Conservation (phyloP, 176 grass and related monocot species). For the Chrysopogon serrulatus region DNA sequence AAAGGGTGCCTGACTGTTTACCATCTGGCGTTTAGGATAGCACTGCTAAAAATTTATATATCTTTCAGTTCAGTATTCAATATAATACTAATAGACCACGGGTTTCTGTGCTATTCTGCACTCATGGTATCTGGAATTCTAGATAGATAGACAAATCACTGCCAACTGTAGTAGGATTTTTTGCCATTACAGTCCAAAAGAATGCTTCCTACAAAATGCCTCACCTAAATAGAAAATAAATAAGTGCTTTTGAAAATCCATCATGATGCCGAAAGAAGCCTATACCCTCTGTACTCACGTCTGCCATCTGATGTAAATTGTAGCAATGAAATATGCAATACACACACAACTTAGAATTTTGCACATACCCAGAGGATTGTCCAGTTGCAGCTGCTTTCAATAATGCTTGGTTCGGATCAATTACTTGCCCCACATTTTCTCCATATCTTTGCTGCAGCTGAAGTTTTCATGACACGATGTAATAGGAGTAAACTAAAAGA, state of each 20-base stretch:
- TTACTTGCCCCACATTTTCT: constrained; percentile 77
- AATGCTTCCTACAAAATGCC: background rate
- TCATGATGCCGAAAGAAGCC: background rate
- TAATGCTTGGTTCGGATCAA: constrained; percentile 77
- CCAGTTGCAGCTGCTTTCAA: constrained; percentile 83
- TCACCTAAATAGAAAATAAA: background rate
- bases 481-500: constrained; percentile 7
- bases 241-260: background rate
- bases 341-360: background rate
- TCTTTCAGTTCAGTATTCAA: background rate
- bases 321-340: constrained; percentile 12
- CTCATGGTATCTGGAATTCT: background rate
- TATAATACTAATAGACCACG: background rate
- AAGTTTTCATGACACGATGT: constrained; percentile 17
- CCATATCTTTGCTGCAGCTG: constrained; percentile 71
- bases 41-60: background rate
- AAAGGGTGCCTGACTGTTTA: background rate
- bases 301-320: background rate
- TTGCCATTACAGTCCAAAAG: background rate
- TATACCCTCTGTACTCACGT: constrained; percentile 1
- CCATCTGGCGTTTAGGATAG: background rate
- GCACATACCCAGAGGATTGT: constrained; percentile 83
- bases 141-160: background rate
- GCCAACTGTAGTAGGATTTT: background rate
- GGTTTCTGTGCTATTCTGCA: background rate